Conservation (phyloP, 2,329 filamentous ascomycete genomes). For the Calonectria pauciramosa region DNA sequence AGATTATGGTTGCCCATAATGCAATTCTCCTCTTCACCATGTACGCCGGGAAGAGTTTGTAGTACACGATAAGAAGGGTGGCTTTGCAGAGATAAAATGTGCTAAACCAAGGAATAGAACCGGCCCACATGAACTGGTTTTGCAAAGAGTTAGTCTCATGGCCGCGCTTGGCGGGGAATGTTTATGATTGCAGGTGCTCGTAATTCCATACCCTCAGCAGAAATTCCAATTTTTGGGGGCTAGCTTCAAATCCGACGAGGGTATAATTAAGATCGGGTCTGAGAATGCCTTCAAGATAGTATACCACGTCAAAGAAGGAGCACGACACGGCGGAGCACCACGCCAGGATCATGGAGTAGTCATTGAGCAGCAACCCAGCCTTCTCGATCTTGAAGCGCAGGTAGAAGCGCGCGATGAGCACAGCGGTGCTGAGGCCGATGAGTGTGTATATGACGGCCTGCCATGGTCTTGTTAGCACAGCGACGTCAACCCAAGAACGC, state of each 20-base stretch:
- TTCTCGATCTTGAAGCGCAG: not conserved
- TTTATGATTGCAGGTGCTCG: too few species aligned
- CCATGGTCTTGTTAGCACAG: not conserved
- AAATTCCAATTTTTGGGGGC: not conserved
- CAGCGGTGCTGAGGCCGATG: not conserved
- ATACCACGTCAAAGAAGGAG: not conserved
- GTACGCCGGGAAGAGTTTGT: not conserved
- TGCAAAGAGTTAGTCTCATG: not conserved
- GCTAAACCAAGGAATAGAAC: not conserved
- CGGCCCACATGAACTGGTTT: not conserved
- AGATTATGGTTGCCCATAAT: not conserved
- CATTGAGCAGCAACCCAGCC: not conserved
- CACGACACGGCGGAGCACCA: not conserved
- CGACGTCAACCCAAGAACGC: not conserved
- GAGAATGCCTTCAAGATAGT: not conserved
- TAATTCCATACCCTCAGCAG: not conserved
- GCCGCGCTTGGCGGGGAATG: not conserved
- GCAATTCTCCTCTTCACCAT: not conserved
- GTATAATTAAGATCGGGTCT: not conserved
- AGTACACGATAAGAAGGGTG: not conserved
- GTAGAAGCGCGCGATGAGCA: constrained; percentile 4
- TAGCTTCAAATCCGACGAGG: not conserved
- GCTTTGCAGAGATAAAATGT: not conserved
- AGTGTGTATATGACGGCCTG: not conserved
- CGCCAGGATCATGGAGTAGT: not conserved